Conservation (phyloP, 163 green algal genomes). For the Chloromonas sp. region DNA sequence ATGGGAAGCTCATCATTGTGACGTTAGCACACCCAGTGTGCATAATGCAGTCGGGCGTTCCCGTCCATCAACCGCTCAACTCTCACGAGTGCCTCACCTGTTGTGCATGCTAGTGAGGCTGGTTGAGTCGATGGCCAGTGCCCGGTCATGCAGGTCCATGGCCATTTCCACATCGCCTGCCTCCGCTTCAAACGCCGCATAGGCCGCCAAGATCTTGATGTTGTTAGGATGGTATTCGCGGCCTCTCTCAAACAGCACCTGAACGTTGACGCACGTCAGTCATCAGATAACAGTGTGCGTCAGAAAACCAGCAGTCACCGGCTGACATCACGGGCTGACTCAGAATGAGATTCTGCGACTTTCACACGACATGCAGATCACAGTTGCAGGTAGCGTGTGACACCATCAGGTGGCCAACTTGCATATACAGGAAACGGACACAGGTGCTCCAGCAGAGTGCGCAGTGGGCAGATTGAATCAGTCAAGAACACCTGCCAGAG, state of each 20-base stretch:
- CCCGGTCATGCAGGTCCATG: constrained; percentile 20
- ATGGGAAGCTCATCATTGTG: no score
- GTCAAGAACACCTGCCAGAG: no score
- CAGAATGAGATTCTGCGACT: not conserved
- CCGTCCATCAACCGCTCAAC: no score
- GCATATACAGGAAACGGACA: no score
- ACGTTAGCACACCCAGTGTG: no score
- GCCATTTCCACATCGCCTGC: constrained; percentile 27
- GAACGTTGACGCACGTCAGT: not conserved
- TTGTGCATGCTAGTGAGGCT: constrained; percentile 16
- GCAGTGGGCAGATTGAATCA: no score
- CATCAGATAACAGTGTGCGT: not conserved
- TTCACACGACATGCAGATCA: not conserved
- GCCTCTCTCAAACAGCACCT: constrained; percentile 31
- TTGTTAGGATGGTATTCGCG: constrained; percentile 38
- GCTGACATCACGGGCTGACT: not conserved
- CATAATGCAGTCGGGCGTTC: no score
- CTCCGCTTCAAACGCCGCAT: constrained; percentile 36
- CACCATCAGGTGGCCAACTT: no score
- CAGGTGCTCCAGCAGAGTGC: no score
- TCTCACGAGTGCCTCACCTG: not conserved
- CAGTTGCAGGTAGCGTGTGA: no score
- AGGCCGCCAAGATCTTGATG: constrained; percentile 37
- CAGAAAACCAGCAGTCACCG: not conserved
- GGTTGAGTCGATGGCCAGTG: constrained; percentile 17